These are phyloP conservation scores for Diplosphaera chodatii DNA, from an alignment of 139 green algal species.

Conservation along the genomic window DNA sequence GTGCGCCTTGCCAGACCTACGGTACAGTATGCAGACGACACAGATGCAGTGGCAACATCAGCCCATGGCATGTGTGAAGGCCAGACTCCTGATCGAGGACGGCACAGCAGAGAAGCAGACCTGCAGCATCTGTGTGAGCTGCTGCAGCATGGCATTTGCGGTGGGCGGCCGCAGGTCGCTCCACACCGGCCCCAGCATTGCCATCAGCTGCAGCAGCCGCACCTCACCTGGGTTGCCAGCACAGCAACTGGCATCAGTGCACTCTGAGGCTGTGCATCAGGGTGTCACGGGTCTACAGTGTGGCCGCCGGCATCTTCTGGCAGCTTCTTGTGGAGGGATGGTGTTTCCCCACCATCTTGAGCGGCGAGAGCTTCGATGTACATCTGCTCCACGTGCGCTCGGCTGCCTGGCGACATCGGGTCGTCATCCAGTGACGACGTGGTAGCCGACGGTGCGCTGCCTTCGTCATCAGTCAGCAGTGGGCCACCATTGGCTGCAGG, in stretches of 20 bases:
- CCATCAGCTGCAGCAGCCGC: slow-evolving; percentile 1
- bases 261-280: too few relatives aligned
- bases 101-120: too few relatives aligned
- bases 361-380: not conserved
- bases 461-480: too few relatives aligned
- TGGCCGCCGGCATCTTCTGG: not conserved
- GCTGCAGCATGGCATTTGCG: not conserved
- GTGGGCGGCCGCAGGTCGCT: not conserved
- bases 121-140: not conserved
- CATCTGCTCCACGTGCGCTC: not conserved
- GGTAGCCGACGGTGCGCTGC: too few relatives aligned
- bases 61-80: too few relatives aligned
- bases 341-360: not conserved
- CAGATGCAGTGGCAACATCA: too few relatives aligned
- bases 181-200: not conserved
- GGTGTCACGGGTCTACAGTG: not conserved
- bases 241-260: too few relatives aligned
- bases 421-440: not conserved
- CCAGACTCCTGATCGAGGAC: too few relatives aligned
- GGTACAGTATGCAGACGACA: too few relatives aligned
- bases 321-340: too few relatives aligned
- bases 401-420: not conserved
- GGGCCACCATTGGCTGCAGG: too few relatives aligned
- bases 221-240: not conserved
- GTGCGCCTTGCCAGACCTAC: too few relatives aligned